Percentiles rank a stretch among this genome's conserved stretches.
Conservation (phyloP, 2,329 filamentous ascomycete genomes). For the Aspergillus eucalypticola region DNA sequence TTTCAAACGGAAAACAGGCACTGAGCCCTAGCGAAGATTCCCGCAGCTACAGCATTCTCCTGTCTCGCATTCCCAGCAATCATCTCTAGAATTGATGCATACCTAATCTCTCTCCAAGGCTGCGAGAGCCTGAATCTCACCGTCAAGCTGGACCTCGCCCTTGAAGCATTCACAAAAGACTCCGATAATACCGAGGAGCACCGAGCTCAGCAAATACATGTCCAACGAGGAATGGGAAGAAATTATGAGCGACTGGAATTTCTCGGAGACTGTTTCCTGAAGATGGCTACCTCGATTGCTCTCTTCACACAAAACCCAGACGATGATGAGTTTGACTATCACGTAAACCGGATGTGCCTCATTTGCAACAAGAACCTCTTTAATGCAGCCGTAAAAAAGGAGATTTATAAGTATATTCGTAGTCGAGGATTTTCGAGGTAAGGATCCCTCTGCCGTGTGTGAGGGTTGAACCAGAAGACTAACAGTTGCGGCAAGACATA, state of each 20-base stretch:
- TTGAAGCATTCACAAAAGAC: constrained; percentile 92
- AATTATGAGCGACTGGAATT: constrained; percentile 97
- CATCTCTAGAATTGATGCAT: constrained; percentile 78
- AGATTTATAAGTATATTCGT: constrained; percentile 73
- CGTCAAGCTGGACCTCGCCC: constrained; percentile 67
- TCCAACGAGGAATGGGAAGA: constrained; percentile 82
- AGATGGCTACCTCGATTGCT: constrained; percentile 91
- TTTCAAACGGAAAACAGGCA: background rate
- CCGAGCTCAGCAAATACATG: constrained; percentile 65
- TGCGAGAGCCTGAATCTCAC: constrained; percentile 65
- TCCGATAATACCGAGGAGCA: constrained; percentile 80
- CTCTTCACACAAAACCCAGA: constrained; percentile 75
- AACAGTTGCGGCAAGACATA: constrained; percentile 52
- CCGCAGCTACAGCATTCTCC: constrained; percentile 68
- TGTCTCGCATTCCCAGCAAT: constrained; percentile 78
- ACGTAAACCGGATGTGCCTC: constrained; percentile 86
- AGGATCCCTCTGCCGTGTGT: constrained; percentile 12
- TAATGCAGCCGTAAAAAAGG: constrained; percentile 68
- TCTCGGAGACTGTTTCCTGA: constrained; percentile 88
- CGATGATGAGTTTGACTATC: constrained; percentile 80
- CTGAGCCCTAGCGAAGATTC: constrained; percentile 56
- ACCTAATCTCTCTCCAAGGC: constrained; percentile 76
- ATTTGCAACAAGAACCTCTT: constrained; percentile 91
- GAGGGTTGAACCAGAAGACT: background rate
- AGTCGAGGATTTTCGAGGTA: constrained; percentile 76